A percentile compares a stretch with the other conserved stretches of the same genome.
Conservation (phyloP, 2,329 filamentous ascomycete species). For the Apiospora kogelbergensis region DNA sequence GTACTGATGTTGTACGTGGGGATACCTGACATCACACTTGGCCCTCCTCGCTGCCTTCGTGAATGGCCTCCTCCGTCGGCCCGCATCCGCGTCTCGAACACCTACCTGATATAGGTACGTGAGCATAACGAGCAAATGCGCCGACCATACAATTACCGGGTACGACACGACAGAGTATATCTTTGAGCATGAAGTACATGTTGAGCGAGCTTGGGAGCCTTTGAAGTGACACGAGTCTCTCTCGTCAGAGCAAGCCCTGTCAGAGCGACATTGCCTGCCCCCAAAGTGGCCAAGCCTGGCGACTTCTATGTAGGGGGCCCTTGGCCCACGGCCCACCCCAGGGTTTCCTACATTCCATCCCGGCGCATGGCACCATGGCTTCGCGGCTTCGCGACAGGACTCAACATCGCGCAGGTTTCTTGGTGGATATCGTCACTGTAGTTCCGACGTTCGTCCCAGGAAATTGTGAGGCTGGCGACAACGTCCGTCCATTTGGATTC, state of each 20-base stretch:
- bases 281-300: background rate
- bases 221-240: background rate
- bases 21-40: background rate
- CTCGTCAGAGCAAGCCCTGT: background rate
- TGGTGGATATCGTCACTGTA: background rate
- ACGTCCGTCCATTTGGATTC: background rate
- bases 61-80: background rate
- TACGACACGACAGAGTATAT: too few relatives aligned
- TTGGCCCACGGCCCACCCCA: background rate
- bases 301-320: too few relatives aligned
- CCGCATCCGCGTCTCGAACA: background rate
- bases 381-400: background rate
- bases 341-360: background rate
- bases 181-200: background rate
- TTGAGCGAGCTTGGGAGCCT: background rate
- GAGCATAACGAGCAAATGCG: background rate
- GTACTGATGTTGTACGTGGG: background rate
- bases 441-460: background rate
- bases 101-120: background rate
- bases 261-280: background rate
- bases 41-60: background rate
- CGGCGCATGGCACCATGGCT: background rate
- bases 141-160: background rate
- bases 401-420: background rate
- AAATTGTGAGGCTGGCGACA: background rate